Percentiles rank a stretch among this genome's conserved stretches.
Conservation (phyloP, 371 early-diverging fungal genomes). For the Zychaea mexicana region DNA sequence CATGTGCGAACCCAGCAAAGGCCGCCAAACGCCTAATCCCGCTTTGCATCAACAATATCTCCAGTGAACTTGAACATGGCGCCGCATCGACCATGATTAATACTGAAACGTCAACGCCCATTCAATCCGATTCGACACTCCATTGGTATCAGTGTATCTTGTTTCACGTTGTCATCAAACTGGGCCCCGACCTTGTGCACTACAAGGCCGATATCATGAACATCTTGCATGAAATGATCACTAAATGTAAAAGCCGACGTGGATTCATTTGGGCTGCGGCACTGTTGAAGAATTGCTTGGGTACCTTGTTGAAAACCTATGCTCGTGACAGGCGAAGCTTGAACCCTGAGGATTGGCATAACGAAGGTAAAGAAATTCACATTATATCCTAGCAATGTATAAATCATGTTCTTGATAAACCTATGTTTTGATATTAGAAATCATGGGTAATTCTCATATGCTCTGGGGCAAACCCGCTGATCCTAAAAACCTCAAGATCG, state of each 20-base stretch:
- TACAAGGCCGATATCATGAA: conserved; percentile 56
- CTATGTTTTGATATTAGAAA: conserved; percentile 28
- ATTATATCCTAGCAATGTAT: no score
- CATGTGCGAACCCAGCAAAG: conserved; percentile 48
- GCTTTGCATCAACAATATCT: conserved; percentile 59
- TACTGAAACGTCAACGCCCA: conserved; percentile 51
- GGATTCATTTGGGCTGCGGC: conserved; percentile 79
- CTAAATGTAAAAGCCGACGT: conserved; percentile 61
- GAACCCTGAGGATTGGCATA: conserved; percentile 54
- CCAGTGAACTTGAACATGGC: conserved; percentile 70
- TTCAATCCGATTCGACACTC: conserved; percentile 71
- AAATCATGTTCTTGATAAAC: no score
- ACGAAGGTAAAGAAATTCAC: conserved; percentile 15
- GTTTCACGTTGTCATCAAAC: conserved; percentile 47
- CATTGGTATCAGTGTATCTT: conserved; percentile 82
- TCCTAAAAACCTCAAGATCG: conserved; percentile 52
- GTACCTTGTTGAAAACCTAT: conserved; percentile 52
- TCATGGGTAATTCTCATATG: conserved; percentile 62
- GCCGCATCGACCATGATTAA: conserved; percentile 64
- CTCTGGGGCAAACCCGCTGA: conserved; percentile 75
- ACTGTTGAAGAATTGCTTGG: conserved; percentile 50
- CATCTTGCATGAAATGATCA: conserved; percentile 51
- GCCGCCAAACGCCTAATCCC: conserved; percentile 65
- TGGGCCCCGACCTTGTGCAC: conserved; percentile 57
- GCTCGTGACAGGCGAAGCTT: conserved; percentile 55